phyloP scores from a whole-genome alignment of 495 filamentous ascomycete genomes.

The Talaromyces borbonicus region DNA sequence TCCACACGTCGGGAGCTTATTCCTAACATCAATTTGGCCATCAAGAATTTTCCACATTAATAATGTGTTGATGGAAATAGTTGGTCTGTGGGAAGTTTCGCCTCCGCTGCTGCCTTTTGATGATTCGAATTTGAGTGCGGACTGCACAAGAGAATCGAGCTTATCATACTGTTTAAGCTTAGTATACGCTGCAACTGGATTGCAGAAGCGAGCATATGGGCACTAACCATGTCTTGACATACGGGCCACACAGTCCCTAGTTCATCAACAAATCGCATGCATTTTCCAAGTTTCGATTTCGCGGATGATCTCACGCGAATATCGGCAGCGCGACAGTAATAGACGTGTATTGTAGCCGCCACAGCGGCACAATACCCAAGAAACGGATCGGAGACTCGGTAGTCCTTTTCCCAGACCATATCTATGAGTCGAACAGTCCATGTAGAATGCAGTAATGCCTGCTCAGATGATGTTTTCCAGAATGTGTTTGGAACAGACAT shows the following conservation, averaged over 20 bases:
- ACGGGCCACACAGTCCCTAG: constrained; percentile 6
- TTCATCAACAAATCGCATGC: constrained; percentile 8
- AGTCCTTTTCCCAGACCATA: constrained; percentile 7
- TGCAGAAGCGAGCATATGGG: too few species aligned
- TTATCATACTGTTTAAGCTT: constrained; percentile 2
- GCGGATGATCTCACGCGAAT: constrained; percentile 7
- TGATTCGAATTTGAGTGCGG: background rate
- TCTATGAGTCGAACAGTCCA: constrained; percentile 8
- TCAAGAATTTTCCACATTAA: constrained; percentile 8
- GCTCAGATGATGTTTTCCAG: constrained; percentile 7
- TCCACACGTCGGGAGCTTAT: background rate
- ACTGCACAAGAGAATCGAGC: constrained; percentile 6
- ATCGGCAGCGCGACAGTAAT: constrained; percentile 5
- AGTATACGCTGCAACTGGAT: background rate
- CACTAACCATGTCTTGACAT: constrained; percentile 3
- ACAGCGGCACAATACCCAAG: constrained; percentile 6
- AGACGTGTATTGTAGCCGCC: constrained; percentile 6
- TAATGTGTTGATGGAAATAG: constrained; percentile 1
- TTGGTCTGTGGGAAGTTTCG: background rate
- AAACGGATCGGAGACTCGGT: constrained; percentile 6
- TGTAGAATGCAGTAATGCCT: constrained; percentile 3
- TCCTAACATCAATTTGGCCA: background rate
- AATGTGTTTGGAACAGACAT: constrained; percentile 8
- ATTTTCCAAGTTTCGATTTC: constrained; percentile 1
- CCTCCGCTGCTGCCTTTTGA: too few species aligned